Conservation (phyloP, 2,329 filamentous ascomycete genomes). For the Emergomyces orientalis region DNA sequence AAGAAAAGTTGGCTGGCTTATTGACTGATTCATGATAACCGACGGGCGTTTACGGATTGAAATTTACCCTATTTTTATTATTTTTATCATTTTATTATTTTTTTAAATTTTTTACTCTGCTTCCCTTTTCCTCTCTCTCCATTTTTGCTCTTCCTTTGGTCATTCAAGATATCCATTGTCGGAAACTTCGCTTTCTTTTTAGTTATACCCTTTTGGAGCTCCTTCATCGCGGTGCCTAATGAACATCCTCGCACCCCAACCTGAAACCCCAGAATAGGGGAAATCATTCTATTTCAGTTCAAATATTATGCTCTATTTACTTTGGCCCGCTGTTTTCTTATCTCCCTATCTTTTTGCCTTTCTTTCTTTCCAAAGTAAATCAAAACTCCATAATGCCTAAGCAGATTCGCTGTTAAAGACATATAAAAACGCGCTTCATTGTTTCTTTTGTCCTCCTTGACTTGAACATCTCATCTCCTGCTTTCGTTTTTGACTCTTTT, state of each 20-base stretch:
- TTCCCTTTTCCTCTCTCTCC: not conserved
- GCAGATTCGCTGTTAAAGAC: too few relatives aligned
- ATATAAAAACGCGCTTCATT: too few relatives aligned
- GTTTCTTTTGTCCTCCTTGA: not conserved
- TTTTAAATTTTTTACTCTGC: not conserved
- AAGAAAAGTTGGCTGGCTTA: not conserved
- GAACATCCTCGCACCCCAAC: not conserved
- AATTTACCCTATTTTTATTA: not conserved
- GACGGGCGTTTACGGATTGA: not conserved
- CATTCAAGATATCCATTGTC: not conserved
- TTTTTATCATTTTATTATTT: not conserved
- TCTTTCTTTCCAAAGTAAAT: not conserved
- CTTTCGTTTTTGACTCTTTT: too few relatives aligned
- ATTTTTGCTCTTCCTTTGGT: not conserved
- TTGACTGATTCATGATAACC: not conserved
- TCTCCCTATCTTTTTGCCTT: not conserved
- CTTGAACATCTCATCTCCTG: not conserved
- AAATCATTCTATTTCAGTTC: not conserved
- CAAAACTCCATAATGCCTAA: not conserved
- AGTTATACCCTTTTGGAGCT: not conserved
- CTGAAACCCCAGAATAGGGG: not conserved
- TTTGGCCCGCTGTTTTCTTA: not conserved
- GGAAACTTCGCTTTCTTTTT: not conserved
- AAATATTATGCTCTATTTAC: not conserved
- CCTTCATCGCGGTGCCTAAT: not conserved